Conservation (phyloP, 2,329 filamentous ascomycete genomes). For the Aspergillus sp. region DNA sequence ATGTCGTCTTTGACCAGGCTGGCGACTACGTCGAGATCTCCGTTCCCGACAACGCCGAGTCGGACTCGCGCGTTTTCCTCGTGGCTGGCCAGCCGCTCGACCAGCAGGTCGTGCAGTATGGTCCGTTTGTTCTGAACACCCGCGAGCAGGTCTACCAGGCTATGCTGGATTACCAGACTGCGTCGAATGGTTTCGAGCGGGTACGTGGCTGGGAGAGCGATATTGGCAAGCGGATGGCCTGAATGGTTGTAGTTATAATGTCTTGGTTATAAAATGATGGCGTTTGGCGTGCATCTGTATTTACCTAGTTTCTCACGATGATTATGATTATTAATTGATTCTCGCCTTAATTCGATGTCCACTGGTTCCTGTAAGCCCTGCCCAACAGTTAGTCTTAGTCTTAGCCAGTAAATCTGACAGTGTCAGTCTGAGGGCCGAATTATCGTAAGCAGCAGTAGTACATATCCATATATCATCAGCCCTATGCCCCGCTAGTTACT, state of each 20-base stretch:
- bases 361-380: neutral
- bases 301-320: neutral
- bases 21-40: slow-evolving; percentile 68
- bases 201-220: slow-evolving; percentile 73
- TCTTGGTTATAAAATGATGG: neutral
- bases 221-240: slow-evolving; percentile 68
- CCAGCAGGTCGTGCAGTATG: slow-evolving; percentile 74
- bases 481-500: too few species aligned
- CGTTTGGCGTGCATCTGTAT: neutral
- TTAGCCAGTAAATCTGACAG: neutral
- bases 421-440: too few species aligned
- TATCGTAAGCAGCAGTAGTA: too few species aligned
- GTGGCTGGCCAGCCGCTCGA: slow-evolving; percentile 72
- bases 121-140: slow-evolving; percentile 70
- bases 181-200: slow-evolving; percentile 70
- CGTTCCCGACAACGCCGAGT: slow-evolving; percentile 57
- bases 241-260: neutral
- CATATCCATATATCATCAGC: too few species aligned
- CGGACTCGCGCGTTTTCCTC: slow-evolving; percentile 50
- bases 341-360: neutral
- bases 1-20: slow-evolving; percentile 74
- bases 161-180: slow-evolving; percentile 64
- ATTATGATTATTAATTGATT: neutral
- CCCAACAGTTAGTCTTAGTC: neutral
- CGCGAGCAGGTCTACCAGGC: slow-evolving; percentile 68